Evolutionary conservation across 192 early-diverging fungal species (phyloP).

Genomic region (Martensiomyces pterosporus): DNA sequence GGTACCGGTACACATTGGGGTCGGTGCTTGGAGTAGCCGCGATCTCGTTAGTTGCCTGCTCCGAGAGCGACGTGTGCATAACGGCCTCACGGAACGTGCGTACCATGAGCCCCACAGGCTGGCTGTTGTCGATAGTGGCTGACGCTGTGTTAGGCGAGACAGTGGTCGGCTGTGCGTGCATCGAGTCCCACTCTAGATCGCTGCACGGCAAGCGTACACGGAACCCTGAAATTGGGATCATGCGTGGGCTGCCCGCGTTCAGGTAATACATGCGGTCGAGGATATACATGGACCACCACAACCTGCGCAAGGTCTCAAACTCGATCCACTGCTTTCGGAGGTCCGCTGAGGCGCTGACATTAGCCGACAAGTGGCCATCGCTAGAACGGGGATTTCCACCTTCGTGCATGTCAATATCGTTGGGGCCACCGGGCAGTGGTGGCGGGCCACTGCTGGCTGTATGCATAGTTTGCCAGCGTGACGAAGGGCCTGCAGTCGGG

Average conservation of each 20-base stretch:
- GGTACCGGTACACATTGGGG: conserved; percentile 26
- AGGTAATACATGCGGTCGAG: conserved; percentile 30
- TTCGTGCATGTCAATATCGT: conserved; percentile 10
- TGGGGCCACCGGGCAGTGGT: conserved; percentile 15
- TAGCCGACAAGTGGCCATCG: neutral
- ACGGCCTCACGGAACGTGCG: conserved; percentile 46
- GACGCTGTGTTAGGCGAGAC: conserved; percentile 18
- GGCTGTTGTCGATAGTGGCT: conserved; percentile 2
- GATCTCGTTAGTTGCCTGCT: conserved; percentile 34
- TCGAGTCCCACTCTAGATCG: conserved; percentile 46
- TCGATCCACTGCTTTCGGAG: conserved; percentile 34
- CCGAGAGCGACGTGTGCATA: conserved; percentile 37
- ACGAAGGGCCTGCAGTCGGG: neutral
- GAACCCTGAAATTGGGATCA: conserved; percentile 26
- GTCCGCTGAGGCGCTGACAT: conserved; percentile 12
- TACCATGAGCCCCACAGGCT: conserved; percentile 36
- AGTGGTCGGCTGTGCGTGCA: conserved; percentile 22
- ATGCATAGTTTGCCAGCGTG: conserved; percentile 15
- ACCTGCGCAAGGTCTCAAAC: conserved; percentile 38
- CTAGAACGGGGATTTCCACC: neutral
- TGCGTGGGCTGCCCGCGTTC: conserved; percentile 30
- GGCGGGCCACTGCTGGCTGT: conserved; percentile 1
- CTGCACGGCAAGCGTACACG: conserved; percentile 42
- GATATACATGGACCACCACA: conserved; percentile 49
- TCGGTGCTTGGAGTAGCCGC: conserved; percentile 27